Evolutionary conservation across 192 early-diverging fungal genomes (phyloP), one percentile per base, ranked within the genome.

Genomic region (Powellomyces hirtus): DNA sequence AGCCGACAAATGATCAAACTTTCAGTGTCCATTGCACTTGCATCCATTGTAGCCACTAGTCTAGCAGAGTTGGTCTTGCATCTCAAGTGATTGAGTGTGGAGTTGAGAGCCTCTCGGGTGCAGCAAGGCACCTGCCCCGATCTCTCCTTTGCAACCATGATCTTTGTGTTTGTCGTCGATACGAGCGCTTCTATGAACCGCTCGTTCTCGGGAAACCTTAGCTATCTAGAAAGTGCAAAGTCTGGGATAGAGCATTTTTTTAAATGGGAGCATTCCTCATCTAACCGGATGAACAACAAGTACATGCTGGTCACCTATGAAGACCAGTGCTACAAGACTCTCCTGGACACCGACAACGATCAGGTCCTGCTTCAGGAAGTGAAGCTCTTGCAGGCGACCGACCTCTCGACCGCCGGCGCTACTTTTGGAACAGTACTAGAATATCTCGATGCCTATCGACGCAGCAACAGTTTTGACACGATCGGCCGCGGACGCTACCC

Each of bases 111-210:
- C n/a, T n/a, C n/a, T n/a, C n/a, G n/a, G n/a, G n/a, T n/a, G n/a
- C n/a, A n/a, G n/a, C n/a, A n/a, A n/a, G n/a, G n/a, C 46, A 24
- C 2, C 46, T 2, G 46, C 16, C 46, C 14, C 46, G 5, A 24
- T 18, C 46, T 24, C 46, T 18, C 46, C 46, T 18, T 7, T 24
- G 46, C 46, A 18, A 29, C 29, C 53, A 81, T 81, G 79, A 68
- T 81, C 30, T 81, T 75, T 62, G 79, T 87, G 1, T 93, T 93
- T 76, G 68, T 93, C n/a, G 74, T 93, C 16, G 92, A 93, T 78
- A 92, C 87, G 4, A 89, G 87, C 69, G 90, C 83, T 66, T 92
- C 90, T 14, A 93, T 93, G 92, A 91, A 89, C 78, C 68, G 79
- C 62, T 64, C 75, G 59, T 87, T 88, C 66, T 73, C 81, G 50